Evolutionary conservation across 768 basidiomycete genomes (phyloP).

Genomic region (Crepidotus variabilis): DNA sequence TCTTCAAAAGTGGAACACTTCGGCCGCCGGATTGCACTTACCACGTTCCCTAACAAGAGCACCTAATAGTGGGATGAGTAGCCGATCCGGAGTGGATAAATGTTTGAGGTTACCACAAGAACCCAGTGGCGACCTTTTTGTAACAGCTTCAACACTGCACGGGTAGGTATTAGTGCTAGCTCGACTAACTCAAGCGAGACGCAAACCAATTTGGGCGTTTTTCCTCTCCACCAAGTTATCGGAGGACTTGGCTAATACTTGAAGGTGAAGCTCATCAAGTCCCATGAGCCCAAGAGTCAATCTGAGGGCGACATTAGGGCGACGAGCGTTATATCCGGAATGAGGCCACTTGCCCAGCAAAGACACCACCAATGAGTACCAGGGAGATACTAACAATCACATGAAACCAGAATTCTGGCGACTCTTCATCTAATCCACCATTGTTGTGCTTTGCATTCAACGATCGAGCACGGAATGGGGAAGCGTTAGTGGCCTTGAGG

Average conservation of each 20-base stretch:
- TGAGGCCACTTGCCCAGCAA: slow-evolving; percentile 68
- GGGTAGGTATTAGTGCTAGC: not conserved
- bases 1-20: not conserved
- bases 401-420: slow-evolving; percentile 71
- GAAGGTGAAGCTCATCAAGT: slow-evolving; percentile 87
- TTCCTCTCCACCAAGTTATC: slow-evolving; percentile 61
- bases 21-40: slow-evolving; percentile 28
- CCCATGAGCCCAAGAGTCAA: slow-evolving; percentile 94
- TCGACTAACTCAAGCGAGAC: not conserved
- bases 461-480: not conserved
- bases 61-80: slow-evolving; percentile 41
- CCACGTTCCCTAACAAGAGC: slow-evolving; percentile 84
- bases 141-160: slow-evolving; percentile 49
- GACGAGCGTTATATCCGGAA: not conserved
- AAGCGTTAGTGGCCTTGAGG: not conserved
- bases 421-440: not conserved
- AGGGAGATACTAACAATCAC: slow-evolving; percentile 61
- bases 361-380: slow-evolving; percentile 84
- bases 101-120: slow-evolving; percentile 61
- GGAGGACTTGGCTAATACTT: slow-evolving; percentile 79
- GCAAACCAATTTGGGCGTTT: slow-evolving; percentile 68
- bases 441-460: not conserved
- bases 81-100: not conserved
- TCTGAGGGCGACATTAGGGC: slow-evolving; percentile 30
- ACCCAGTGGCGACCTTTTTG: slow-evolving; percentile 86